A percentile compares a stretch with the other conserved stretches of the same genome.
phyloP scores from a whole-genome alignment of 2,329 filamentous ascomycete genomes.

The Neurospora crassa region DNA sequence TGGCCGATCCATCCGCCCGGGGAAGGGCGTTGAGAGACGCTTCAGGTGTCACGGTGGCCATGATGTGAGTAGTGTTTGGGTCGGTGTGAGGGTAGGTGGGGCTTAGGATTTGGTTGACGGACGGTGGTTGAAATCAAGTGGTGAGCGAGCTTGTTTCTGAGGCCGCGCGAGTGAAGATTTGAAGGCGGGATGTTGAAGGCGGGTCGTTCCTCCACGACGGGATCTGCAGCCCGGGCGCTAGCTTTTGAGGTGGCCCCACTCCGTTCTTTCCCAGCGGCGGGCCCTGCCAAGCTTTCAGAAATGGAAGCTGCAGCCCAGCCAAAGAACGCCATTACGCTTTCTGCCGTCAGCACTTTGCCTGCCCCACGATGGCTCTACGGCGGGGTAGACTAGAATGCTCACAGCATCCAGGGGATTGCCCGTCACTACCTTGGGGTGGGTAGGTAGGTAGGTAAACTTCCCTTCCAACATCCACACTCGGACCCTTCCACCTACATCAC shows the following conservation, averaged over 20 bases:
- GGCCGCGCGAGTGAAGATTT: neutral
- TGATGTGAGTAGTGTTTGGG: neutral
- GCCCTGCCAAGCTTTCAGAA: neutral
- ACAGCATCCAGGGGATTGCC: neutral
- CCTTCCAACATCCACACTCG: neutral
- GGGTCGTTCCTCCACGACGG: neutral
- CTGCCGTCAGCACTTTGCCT: neutral
- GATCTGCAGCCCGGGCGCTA: neutral
- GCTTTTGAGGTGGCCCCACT: neutral
- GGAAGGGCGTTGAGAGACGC: slow-evolving; percentile 50
- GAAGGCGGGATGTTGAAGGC: neutral
- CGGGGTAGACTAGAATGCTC: neutral
- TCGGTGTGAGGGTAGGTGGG: neutral
- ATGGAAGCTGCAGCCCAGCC: neutral
- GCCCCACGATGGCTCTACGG: neutral
- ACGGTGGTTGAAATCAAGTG: neutral
- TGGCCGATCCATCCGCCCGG: slow-evolving; percentile 71
- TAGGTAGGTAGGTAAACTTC: neutral
- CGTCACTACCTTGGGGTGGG: neutral
- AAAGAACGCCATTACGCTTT: neutral
- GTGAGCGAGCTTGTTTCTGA: neutral
- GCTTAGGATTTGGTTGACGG: neutral
- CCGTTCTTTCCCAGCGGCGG: neutral
- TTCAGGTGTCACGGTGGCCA: slow-evolving; percentile 33
- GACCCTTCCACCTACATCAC: neutral